phyloP scores from a whole-genome alignment of 2,329 filamentous ascomycete species.

The Coniochaeta ligniaria region DNA sequence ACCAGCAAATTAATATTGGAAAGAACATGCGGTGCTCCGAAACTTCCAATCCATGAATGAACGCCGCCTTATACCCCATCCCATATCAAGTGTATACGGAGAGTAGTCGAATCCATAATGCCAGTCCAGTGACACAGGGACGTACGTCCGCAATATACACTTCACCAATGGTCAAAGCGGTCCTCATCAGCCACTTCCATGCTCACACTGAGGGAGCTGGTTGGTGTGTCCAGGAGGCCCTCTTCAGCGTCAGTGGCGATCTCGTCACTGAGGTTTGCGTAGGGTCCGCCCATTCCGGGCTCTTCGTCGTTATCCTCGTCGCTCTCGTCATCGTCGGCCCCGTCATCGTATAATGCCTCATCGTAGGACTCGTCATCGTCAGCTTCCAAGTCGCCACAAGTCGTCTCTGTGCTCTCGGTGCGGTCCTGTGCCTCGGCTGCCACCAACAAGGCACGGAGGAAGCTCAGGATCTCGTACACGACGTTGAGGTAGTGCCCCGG shows the following conservation, averaged over 20 bases:
- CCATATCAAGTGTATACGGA: too few relatives aligned
- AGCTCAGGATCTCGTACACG: slow-evolving; percentile 29
- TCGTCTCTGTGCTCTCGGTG: neutral
- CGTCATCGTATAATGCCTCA: neutral
- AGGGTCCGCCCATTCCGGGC: neutral
- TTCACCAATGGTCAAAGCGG: neutral
- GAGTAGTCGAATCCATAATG: too few relatives aligned
- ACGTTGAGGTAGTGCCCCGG: slow-evolving; percentile 23
- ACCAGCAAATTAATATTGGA: too few relatives aligned
- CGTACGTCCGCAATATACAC: neutral
- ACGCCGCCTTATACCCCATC: too few relatives aligned
- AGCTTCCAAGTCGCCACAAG: neutral
- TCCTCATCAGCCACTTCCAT: neutral
- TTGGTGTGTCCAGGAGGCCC: neutral
- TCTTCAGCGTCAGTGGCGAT: neutral
- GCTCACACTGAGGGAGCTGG: neutral
- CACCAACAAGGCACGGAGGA: slow-evolving; percentile 15
- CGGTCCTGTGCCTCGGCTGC: neutral
- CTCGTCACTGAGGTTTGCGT: neutral
- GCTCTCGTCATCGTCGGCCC: neutral
- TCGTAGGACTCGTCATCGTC: neutral
- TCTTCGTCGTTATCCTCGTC: neutral
- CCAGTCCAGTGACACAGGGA: too few relatives aligned
- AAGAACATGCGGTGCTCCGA: too few relatives aligned
- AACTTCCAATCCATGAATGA: too few relatives aligned